These are phyloP conservation scores for Plantago major DNA, from an alignment of 257 asterid genomes.

Conservation along the genomic window DNA sequence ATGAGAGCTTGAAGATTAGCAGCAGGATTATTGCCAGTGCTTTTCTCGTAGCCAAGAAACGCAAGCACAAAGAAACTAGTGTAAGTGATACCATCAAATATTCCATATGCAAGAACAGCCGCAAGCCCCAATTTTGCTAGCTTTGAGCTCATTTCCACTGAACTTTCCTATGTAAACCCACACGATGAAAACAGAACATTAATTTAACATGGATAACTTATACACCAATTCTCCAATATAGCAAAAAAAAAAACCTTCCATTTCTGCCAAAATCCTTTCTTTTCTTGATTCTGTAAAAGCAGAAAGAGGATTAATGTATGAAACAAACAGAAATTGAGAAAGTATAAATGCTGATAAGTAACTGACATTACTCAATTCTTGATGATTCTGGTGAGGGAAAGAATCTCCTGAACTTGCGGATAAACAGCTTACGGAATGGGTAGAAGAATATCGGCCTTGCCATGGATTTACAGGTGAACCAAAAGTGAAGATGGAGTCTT, in stretches of 20 bases:
- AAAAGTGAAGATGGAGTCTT: conserved; percentile 1
- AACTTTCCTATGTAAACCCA: conserved; percentile 26
- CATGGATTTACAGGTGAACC: conserved; percentile 1
- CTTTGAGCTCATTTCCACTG: conserved; percentile 39
- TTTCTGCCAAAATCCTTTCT: conserved; percentile 35
- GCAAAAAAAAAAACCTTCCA: too few species aligned
- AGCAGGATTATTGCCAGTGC: conserved; percentile 47
- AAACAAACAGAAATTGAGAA: background rate
- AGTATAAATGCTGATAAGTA: background rate
- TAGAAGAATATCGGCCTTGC: background rate
- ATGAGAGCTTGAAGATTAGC: conserved; percentile 41
- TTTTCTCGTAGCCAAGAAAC: conserved; percentile 38
- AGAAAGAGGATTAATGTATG: background rate
- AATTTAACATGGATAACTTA: too few species aligned
- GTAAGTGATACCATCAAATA: conserved; percentile 46
- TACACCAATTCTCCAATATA: too few species aligned
- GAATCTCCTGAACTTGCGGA: conserved; percentile 24
- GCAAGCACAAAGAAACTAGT: conserved; percentile 48
- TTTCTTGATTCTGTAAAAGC: conserved; percentile 22
- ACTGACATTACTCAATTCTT: conserved; percentile 25
- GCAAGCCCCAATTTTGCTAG: conserved; percentile 39
- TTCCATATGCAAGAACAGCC: conserved; percentile 42
- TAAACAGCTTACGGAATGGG: conserved; percentile 18
- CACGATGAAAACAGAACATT: background rate
- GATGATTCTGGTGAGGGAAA: conserved; percentile 19